These are phyloP conservation scores for Rhodotorula babjevae DNA, from an alignment of 768 basidiomycete species.

Conservation along the genomic window DNA sequence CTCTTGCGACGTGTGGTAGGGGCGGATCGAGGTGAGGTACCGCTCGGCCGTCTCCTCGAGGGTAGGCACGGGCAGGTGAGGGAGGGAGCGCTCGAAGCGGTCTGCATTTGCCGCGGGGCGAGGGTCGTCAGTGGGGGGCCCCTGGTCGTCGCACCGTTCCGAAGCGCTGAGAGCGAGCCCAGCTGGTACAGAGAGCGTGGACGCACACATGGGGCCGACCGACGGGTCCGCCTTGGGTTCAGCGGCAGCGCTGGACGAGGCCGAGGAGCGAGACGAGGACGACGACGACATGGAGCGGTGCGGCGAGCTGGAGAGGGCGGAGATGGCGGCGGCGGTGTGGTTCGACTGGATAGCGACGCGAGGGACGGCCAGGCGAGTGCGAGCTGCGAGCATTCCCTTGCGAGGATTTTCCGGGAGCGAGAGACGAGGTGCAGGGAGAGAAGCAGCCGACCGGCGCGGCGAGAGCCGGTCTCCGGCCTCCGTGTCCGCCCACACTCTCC, in stretches of 20 bases:
- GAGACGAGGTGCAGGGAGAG: neutral
- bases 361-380: neutral
- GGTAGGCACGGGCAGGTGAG: constrained; percentile 71
- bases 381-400: neutral
- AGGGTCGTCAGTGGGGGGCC: neutral
- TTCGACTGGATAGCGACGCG: neutral
- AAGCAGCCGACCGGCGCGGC: too few species aligned
- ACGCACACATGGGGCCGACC: constrained; percentile 31
- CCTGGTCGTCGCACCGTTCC: too few species aligned
- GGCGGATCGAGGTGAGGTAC: constrained; percentile 79
- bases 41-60: constrained; percentile 76
- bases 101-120: neutral
- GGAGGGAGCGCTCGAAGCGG: constrained; percentile 42
- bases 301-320: neutral
- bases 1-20: constrained; percentile 59
- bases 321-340: neutral
- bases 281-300: neutral
- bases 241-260: neutral
- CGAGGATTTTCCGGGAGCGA: too few species aligned
- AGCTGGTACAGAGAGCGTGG: neutral
- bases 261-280: neutral
- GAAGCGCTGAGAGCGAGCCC: neutral
- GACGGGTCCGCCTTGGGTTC: neutral
- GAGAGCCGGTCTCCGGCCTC: too few species aligned
- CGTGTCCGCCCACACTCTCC: too few species aligned